These are phyloP conservation scores for Aspergillus funiculosus DNA, from an alignment of 495 filamentous ascomycete genomes.

Conservation along the genomic window DNA sequence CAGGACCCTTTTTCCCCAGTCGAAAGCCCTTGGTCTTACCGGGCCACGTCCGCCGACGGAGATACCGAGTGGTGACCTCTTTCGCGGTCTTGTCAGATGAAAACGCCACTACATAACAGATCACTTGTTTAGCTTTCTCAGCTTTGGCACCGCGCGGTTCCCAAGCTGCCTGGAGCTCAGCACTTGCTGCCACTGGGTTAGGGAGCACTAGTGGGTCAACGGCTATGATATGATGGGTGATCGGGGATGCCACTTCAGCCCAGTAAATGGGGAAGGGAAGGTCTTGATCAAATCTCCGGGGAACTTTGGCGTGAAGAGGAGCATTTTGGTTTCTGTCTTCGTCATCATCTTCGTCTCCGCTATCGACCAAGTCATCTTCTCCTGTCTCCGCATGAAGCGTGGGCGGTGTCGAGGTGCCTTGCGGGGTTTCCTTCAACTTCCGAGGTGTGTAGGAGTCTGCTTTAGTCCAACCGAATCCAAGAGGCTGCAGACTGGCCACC, in stretches of 20 bases:
- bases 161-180: conserved; percentile 67
- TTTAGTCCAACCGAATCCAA: conserved; percentile 90
- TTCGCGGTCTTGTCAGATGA: conserved; percentile 84
- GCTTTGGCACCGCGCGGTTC: conserved; percentile 78
- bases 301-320: conserved; percentile 16
- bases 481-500: conserved; percentile 76
- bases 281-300: conserved; percentile 52
- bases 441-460: conserved; percentile 51
- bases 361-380: conserved; percentile 17
- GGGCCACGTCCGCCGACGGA: conserved; percentile 75
- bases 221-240: conserved; percentile 68
- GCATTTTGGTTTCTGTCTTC: conserved; percentile 10
- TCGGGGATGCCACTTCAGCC: conserved; percentile 79
- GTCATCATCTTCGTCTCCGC: conserved; percentile 16
- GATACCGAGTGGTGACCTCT: conserved; percentile 89
- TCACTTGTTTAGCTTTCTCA: conserved; percentile 80
- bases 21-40: conserved; percentile 87
- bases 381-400: too few species aligned
- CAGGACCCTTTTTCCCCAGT: conserved; percentile 69
- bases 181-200: conserved; percentile 58
- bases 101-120: conserved; percentile 85
- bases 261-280: conserved; percentile 85
- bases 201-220: conserved; percentile 70
- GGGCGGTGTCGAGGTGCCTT: conserved; percentile 1
- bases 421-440: conserved; percentile 41